phyloP scores from a whole-genome alignment of 1,139 yeast species.

The Hansenula lynferdii region DNA sequence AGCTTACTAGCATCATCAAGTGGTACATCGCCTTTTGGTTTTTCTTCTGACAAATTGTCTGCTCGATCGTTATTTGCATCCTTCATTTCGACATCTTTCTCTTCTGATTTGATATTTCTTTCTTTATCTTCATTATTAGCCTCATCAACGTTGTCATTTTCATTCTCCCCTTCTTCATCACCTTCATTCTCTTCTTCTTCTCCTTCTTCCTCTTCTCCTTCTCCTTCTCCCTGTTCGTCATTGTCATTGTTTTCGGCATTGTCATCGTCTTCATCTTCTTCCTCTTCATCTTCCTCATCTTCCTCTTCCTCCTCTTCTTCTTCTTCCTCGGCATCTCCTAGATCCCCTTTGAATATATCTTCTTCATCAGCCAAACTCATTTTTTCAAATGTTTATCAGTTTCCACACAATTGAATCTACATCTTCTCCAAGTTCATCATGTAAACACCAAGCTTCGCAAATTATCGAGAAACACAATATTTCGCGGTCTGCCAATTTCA shows the following conservation, averaged over 20 bases:
- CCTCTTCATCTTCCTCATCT: slow-evolving; percentile 27
- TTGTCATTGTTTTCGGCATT: slow-evolving; percentile 25
- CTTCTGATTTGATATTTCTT: slow-evolving; percentile 11
- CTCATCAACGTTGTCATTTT: slow-evolving; percentile 8
- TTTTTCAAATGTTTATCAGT: slow-evolving; percentile 5
- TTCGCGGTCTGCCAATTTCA: no score
- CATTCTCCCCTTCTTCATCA: slow-evolving; percentile 9
- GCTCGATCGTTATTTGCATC: slow-evolving; percentile 7
- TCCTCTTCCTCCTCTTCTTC: slow-evolving; percentile 27
- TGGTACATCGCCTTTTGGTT: slow-evolving; percentile 15
- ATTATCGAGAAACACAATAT: no score
- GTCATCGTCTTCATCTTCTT: slow-evolving; percentile 25
- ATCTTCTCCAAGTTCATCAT: no score
- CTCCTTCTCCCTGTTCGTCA: slow-evolving; percentile 11
- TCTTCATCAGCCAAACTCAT: slow-evolving; percentile 28
- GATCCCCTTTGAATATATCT: slow-evolving; percentile 28
- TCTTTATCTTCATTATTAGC: slow-evolving; percentile 17
- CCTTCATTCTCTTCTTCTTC: slow-evolving; percentile 12
- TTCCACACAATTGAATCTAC: no score
- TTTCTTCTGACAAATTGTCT: slow-evolving; percentile 21
- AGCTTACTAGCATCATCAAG: slow-evolving; percentile 15
- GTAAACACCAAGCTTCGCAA: no score
- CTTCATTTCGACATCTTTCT: slow-evolving; percentile 9
- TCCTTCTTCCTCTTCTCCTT: slow-evolving; percentile 8
- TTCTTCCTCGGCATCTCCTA: slow-evolving; percentile 25